Evolutionary conservation across 2,329 filamentous ascomycete species (phyloP).

Genomic region (Clonostachys sp.): DNA sequence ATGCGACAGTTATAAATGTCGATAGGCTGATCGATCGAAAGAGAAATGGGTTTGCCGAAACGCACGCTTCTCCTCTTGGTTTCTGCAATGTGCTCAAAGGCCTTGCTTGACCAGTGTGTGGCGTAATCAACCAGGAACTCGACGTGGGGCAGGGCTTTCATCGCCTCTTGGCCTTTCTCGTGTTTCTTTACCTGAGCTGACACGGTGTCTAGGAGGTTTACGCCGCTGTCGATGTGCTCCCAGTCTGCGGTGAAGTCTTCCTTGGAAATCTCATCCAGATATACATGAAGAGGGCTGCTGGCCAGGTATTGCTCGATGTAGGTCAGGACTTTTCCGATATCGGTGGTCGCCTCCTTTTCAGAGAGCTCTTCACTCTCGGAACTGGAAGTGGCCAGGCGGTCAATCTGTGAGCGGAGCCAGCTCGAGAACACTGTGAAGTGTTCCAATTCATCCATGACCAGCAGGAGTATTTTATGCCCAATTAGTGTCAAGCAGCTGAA

Average conservation of each 20-base stretch:
- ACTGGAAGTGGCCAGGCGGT: constrained; percentile 63
- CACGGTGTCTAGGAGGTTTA: constrained; percentile 41
- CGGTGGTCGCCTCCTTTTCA: constrained; percentile 73
- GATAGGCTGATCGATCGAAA: constrained; percentile 37
- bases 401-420: constrained; percentile 83
- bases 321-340: constrained; percentile 65
- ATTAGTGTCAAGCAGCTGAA: constrained; percentile 72
- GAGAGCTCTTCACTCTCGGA: constrained; percentile 64
- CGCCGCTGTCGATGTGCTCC: constrained; percentile 35
- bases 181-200: constrained; percentile 42
- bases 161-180: constrained; percentile 37
- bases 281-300: constrained; percentile 59
- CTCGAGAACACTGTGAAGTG: constrained; percentile 74
- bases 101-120: constrained; percentile 47
- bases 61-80: constrained; percentile 64
- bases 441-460: constrained; percentile 70
- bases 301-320: constrained; percentile 73
- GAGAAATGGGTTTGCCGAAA: constrained; percentile 51
- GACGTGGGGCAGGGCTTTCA: constrained; percentile 54
- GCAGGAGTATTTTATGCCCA: constrained; percentile 66
- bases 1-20: constrained; percentile 47
- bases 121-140: constrained; percentile 59
- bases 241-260: constrained; percentile 47
- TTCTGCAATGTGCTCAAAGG: constrained; percentile 66
- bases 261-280: constrained; percentile 45